A percentile compares a stretch with the other conserved stretches of the same genome.
phyloP scores from a whole-genome alignment of 305 asterid genomes.

The Salvia sclarea region DNA sequence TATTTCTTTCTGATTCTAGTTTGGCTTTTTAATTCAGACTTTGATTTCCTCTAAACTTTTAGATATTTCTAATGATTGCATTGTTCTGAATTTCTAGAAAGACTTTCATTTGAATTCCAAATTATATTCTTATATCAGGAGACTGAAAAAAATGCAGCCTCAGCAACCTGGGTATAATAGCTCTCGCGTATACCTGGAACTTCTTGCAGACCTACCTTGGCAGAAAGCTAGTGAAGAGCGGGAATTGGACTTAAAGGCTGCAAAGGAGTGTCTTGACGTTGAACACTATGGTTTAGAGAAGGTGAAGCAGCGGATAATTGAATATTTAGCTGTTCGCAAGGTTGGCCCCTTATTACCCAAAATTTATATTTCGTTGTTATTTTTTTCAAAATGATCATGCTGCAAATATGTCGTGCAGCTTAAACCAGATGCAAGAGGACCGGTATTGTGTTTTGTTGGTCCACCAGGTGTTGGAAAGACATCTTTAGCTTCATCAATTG shows the following conservation, averaged over 20 bases:
- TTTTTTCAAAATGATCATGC: slow-evolving; percentile 25
- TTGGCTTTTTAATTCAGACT: neutral
- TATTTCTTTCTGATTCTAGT: slow-evolving; percentile 8
- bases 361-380: slow-evolving; percentile 28
- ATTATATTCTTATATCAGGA: slow-evolving; percentile 59
- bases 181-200: slow-evolving; percentile 92
- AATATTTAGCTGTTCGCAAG: slow-evolving; percentile 98
- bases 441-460: slow-evolving; percentile 96
- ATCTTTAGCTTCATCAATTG: slow-evolving; percentile 95
- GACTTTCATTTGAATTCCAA: slow-evolving; percentile 27
- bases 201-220: slow-evolving; percentile 98
- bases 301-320: slow-evolving; percentile 97
- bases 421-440: slow-evolving; percentile 98
- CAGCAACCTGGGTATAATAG: slow-evolving; percentile 99
- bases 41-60: slow-evolving; percentile 24
- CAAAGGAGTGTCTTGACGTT: slow-evolving; percentile 82
- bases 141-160: slow-evolving; percentile 98
- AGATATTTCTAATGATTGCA: slow-evolving; percentile 22
- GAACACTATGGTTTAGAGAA: slow-evolving; percentile 94
- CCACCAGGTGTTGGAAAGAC: slow-evolving; percentile 99
- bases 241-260: slow-evolving; percentile 85
- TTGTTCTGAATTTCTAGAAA: slow-evolving; percentile 22
- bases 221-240: slow-evolving; percentile 81
- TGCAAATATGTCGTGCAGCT: slow-evolving; percentile 61
- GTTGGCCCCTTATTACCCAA: slow-evolving; percentile 43